Evolutionary conservation across 257 asterid species (phyloP).

Genomic region (Mentha longifolia): DNA sequence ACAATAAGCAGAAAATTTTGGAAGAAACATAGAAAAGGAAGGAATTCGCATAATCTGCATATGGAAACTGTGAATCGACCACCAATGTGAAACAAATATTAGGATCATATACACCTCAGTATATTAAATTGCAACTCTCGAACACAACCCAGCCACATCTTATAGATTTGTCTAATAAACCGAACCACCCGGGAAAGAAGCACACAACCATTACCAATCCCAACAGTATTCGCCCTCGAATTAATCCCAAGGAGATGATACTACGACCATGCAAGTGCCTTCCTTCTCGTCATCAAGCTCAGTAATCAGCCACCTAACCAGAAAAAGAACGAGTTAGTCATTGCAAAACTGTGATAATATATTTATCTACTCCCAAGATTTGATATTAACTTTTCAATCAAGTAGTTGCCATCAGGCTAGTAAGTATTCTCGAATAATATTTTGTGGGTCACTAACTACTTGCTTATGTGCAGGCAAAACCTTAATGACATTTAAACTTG

Average conservation of each 20-base stretch:
- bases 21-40: too few species aligned
- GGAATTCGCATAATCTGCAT: not conserved
- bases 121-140: not conserved
- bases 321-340: not conserved
- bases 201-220: conserved; percentile 3
- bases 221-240: conserved; percentile 6
- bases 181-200: conserved; percentile 22
- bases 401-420: too few species aligned
- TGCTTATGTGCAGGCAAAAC: too few species aligned
- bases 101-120: conserved; percentile 27
- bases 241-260: not conserved
- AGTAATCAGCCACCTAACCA: conserved; percentile 3
- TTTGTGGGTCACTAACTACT: too few species aligned
- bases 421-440: not conserved
- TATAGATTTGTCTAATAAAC: not conserved
- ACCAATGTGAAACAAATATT: not conserved
- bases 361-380: not conserved
- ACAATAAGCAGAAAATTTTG: too few species aligned
- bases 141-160: conserved; percentile 19
- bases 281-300: not conserved
- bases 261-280: not conserved
- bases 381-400: not conserved
- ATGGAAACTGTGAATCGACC: not conserved
- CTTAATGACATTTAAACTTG: too few species aligned
- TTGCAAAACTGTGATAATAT: not conserved